Base-by-base conservation (phyloP, 768 basidiomycete genomes). In the Lenzites betulinus region DNA sequence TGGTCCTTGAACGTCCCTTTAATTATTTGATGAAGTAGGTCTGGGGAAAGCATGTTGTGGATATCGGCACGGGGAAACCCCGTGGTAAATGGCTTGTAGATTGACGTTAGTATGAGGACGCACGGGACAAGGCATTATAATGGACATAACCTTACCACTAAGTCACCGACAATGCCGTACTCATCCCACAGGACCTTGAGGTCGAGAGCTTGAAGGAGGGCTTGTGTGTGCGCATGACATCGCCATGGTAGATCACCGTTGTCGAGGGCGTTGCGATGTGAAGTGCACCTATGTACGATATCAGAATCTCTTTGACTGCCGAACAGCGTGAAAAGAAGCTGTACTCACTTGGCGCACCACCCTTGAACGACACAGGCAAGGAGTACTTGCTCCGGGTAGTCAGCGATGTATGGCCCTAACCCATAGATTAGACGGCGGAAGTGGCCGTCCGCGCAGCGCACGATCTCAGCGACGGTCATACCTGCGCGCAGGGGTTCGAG, bases 381-480 rank as follows among this genome's bases (percentile, higher is more conserved):
- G 9, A 66, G 42, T 0, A 67, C 68, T 46, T 75, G 73, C 49
- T 75, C 74, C 5, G 70, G 71, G 50, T 74, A 74, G 54, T 74
- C 71, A 0, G 72, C 72, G 51, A 75, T 75, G 49, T 69, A 74
- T 0, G 70, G 68, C 0, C 70, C 72, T 16, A 75, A 36, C 9
- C 62, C 68, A 60, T 69, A 74, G 4, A 75, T 63, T 1, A 64
- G 64, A 2, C 64, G 56, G 1, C 66, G 66, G 57, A 56, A 75
- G 51, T 74, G 65, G 0, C 67, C 64, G 58, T 75, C 71, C 1
- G 68, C 61, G 47, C 70, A 65, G 16, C 46, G 53, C 9, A 54
- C 39, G 3, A 69, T 33, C 3, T 66, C 60, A 0, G 58, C 48
- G 2, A 3, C 18, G 3, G 41, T 26, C 68, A 67, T 67, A 0